These are phyloP conservation scores for Sphenostylis stenocarpa DNA, from an alignment of 306 rosid genomes.

Conservation along the genomic window DNA sequence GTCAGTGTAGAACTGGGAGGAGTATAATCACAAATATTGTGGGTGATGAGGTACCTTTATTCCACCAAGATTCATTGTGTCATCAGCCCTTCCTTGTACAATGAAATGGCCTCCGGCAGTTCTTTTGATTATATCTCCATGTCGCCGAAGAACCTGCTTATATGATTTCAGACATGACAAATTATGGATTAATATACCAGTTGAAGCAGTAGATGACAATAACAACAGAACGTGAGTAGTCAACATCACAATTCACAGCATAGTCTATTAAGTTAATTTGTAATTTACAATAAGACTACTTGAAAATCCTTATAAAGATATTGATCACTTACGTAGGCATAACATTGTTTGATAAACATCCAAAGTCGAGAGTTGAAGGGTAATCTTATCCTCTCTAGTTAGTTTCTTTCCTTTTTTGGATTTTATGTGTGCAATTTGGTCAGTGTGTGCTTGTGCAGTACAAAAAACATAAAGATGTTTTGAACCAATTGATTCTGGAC, in stretches of 20 bases:
- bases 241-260: not conserved
- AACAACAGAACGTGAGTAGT: not conserved
- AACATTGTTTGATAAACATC: not conserved
- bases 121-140: slow-evolving; percentile 80
- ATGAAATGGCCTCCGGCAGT: slow-evolving; percentile 61
- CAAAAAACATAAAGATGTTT: not conserved
- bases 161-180: not conserved
- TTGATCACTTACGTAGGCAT: not conserved
- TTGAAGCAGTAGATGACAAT: too few species aligned
- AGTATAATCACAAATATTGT: too few species aligned
- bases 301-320: slow-evolving; percentile 9
- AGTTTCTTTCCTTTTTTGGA: not conserved
- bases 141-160: slow-evolving; percentile 75
- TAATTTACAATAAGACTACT: slow-evolving; percentile 5
- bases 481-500: not conserved
- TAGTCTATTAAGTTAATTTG: not conserved
- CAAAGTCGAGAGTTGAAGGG: not conserved
- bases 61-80: slow-evolving; percentile 97
- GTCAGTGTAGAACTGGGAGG: too few species aligned
- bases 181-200: not conserved
- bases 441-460: not conserved
- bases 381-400: not conserved
- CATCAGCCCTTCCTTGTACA: slow-evolving; percentile 93
- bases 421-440: not conserved
- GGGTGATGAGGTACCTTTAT: slow-evolving; percentile 60